Conservation (phyloP, 179 eudicot genomes). For the Beta lomatogona region DNA sequence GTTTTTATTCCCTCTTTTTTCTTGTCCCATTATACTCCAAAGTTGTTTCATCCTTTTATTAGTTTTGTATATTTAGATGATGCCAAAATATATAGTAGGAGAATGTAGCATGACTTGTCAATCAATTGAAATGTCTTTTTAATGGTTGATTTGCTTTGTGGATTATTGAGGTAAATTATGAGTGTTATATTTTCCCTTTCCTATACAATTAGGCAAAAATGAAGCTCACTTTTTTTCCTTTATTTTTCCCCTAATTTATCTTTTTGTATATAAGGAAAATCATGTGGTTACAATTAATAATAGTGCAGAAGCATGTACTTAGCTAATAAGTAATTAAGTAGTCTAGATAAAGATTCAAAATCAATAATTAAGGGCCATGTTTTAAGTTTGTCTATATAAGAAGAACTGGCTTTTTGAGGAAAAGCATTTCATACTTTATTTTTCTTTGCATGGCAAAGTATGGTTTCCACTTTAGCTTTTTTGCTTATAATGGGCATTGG, state of each 20-base stretch:
- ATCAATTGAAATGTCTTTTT: neutral
- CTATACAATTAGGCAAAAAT: neutral
- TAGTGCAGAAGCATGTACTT: no score
- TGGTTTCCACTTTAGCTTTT: conserved; percentile 24
- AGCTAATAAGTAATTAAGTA: neutral
- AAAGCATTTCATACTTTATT: conserved; percentile 28
- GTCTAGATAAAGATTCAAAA: neutral
- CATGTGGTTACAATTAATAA: no score
- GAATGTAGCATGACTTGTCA: neutral
- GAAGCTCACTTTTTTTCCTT: neutral
- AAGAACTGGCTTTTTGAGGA: conserved; percentile 23
- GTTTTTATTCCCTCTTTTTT: neutral
- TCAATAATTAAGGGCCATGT: conserved; percentile 29
- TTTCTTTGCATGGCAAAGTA: conserved; percentile 30
- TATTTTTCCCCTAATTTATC: no score
- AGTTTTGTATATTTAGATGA: neutral
- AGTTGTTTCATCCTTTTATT: conserved; percentile 8
- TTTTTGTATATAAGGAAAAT: no score
- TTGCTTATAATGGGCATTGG: conserved; percentile 30
- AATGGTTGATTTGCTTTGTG: conserved; percentile 18
- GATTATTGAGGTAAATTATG: no score
- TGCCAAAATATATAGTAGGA: neutral
- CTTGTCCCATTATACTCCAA: conserved; percentile 22
- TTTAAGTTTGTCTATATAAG: conserved; percentile 29
- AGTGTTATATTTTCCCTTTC: no score